These are phyloP conservation scores for Pelargonium australe DNA, from an alignment of 441 rosid species.

Conservation along the genomic window DNA sequence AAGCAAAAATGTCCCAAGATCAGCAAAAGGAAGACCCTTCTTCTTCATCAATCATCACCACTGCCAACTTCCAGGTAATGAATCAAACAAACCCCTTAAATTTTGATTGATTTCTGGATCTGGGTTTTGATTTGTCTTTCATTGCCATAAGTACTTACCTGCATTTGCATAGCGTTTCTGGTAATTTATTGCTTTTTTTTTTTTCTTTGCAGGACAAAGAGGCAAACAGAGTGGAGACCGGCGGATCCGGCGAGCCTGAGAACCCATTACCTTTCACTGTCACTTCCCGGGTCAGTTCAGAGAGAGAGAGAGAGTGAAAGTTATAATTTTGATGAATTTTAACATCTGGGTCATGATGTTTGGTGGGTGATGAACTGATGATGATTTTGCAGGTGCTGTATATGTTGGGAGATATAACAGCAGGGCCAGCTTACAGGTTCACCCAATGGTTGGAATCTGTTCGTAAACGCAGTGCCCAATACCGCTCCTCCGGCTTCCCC, in stretches of 20 bases:
- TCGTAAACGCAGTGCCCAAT: slow-evolving; percentile 79
- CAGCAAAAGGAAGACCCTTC: slow-evolving; percentile 25
- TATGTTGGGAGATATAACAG: slow-evolving; percentile 96
- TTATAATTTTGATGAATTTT: not conserved
- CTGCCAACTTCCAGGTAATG: slow-evolving; percentile 9
- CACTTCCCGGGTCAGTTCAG: slow-evolving; percentile 79
- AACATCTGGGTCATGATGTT: not conserved
- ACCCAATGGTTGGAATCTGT: slow-evolving; percentile 97
- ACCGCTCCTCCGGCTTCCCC: slow-evolving; percentile 85
- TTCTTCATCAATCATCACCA: slow-evolving; percentile 28
- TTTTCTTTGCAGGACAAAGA: slow-evolving; percentile 52
- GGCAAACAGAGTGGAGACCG: slow-evolving; percentile 49
- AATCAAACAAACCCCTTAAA: not conserved
- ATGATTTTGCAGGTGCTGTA: slow-evolving; percentile 61
- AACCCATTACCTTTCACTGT: slow-evolving; percentile 75
- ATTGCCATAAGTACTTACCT: not conserved
- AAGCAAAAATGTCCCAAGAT: slow-evolving; percentile 21
- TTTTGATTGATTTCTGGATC: slow-evolving; percentile 6
- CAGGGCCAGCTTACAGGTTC: slow-evolving; percentile 79
- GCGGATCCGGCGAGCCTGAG: slow-evolving; percentile 70
- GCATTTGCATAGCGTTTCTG: slow-evolving; percentile 16
- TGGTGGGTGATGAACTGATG: not conserved
- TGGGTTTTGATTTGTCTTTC: slow-evolving; percentile 16
- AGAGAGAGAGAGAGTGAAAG: not conserved
- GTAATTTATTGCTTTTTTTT: not conserved